Base-by-base conservation (phyloP, 2,329 filamentous ascomycete genomes). In the Pyricularia pennisetigena region DNA sequence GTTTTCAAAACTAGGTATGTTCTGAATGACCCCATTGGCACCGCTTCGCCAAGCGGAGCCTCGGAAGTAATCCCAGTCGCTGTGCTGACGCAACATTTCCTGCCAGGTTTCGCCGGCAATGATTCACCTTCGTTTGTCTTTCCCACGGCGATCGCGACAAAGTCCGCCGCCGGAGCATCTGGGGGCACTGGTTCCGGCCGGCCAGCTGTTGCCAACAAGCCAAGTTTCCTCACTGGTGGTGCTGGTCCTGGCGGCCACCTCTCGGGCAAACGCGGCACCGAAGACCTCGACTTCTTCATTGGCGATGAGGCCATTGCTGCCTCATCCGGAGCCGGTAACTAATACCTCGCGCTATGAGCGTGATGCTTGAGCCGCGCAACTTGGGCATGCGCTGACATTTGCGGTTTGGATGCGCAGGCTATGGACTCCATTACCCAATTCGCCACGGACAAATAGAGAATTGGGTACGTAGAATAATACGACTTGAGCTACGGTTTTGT, bases 41-140 rank as follows among this genome's bases (percentile, higher is more conserved):
- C 14, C 14, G 16, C 20, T 35, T 32, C 20, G 14, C 7, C n/a
- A 41, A 24, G 30, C 9, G 24, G 35, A 59, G 30, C 20, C 41
- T 16, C 29, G 23, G 35, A 35, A 16, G 41, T 29, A 49, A 59
- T 62, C 67, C 66, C 66, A 69, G 68, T 69, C 66, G 49, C 49
- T 68, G 68, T 35, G 71, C 75, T 77, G 71, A 71, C 73, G 69
- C 69, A 69, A 70, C 69, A 61, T 68, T 67, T 68, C 14, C 69
- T 68, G 68, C 68, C 74, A 97, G 94, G 94, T 82, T 99, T 99
- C 81, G 95, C 95, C 81, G 95, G 95, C 81, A 99, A 99, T 82
- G 95, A 99, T 81, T 97, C 95, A 73, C 95, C 95, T 59, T 99
- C 95, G 69, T 99, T 98, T 83, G 95, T 99, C 77, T 99, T 99